Conservation (phyloP, 768 basidiomycete genomes). For the Rhodotorula taiwanensis region DNA sequence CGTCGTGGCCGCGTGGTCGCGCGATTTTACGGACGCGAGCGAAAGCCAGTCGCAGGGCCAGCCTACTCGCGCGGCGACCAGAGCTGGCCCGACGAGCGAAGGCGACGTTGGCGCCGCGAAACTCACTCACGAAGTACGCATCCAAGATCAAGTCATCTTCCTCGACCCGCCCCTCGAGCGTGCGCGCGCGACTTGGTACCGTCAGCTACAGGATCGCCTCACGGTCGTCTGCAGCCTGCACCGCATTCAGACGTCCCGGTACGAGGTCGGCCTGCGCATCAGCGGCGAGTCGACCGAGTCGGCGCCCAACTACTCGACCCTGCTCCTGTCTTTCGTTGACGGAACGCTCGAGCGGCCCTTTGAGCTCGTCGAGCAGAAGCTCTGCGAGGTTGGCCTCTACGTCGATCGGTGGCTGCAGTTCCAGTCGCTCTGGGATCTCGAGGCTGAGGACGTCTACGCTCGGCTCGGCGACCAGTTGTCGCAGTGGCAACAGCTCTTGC, state of each 20-base stretch:
- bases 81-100: too few species aligned
- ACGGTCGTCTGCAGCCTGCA: constrained; percentile 82
- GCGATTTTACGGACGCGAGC: constrained; percentile 70
- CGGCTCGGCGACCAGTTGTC: constrained; percentile 88
- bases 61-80: too few species aligned
- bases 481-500: constrained; percentile 86
- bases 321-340: constrained; percentile 68
- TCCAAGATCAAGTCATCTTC: constrained; percentile 98
- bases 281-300: constrained; percentile 55
- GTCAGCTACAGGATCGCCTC: constrained; percentile 81
- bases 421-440: constrained; percentile 97
- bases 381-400: constrained; percentile 78
- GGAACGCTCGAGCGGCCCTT: constrained; percentile 74
- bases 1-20: constrained; percentile 79
- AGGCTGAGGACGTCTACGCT: constrained; percentile 92
- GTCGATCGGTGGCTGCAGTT: constrained; percentile 98
- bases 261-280: constrained; percentile 91
- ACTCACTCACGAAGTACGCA: constrained; percentile 89
- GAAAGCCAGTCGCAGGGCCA: too few species aligned
- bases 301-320: constrained; percentile 73
- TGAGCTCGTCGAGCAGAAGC: constrained; percentile 74
- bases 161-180: constrained; percentile 95
- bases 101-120: constrained; percentile 46
- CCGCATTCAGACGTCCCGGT: constrained; percentile 87
- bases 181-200: constrained; percentile 81